Conservation (phyloP, 176 grass and related monocot species). For the Areca catechu region DNA sequence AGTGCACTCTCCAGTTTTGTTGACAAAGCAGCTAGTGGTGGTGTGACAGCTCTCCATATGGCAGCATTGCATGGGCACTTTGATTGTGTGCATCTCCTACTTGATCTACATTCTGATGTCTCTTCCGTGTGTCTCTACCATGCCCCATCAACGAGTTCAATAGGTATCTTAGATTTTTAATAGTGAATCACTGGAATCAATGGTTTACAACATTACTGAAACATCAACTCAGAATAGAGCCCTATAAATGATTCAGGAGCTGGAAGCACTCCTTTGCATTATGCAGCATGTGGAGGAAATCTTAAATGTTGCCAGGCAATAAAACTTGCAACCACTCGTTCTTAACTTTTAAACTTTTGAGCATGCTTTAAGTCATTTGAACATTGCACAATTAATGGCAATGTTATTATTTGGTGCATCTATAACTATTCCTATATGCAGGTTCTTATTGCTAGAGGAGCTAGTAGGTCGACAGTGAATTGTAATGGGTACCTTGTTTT, state of each 20-base stretch:
- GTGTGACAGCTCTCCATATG: slow-evolving; percentile 73
- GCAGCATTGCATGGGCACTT: slow-evolving; percentile 60
- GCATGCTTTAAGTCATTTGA: no score
- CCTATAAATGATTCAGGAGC: slow-evolving; percentile 26
- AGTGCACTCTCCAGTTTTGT: slow-evolving; percentile 26
- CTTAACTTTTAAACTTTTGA: no score
- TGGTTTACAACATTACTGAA: not conserved
- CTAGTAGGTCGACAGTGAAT: slow-evolving; percentile 40
- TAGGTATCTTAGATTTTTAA: slow-evolving; percentile 27
- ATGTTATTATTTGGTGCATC: not conserved
- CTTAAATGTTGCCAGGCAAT: slow-evolving; percentile 82
- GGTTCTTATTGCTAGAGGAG: slow-evolving; percentile 67
- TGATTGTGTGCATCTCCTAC: slow-evolving; percentile 73
- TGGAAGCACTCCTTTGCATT: slow-evolving; percentile 82
- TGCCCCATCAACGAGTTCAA: slow-evolving; percentile 39
- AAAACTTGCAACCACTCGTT: no score
- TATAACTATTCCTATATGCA: slow-evolving; percentile 7
- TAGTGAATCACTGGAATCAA: not conserved
- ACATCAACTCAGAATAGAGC: not conserved
- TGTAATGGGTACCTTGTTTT: slow-evolving; percentile 46
- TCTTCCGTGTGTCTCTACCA: slow-evolving; percentile 30
- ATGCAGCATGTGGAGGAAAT: slow-evolving; percentile 63
- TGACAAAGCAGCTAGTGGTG: slow-evolving; percentile 45
- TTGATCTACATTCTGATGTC: slow-evolving; percentile 52
- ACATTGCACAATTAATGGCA: no score